Evolutionary conservation across 2,329 filamentous ascomycete genomes (phyloP).

Genomic region (Alternaria triticina): DNA sequence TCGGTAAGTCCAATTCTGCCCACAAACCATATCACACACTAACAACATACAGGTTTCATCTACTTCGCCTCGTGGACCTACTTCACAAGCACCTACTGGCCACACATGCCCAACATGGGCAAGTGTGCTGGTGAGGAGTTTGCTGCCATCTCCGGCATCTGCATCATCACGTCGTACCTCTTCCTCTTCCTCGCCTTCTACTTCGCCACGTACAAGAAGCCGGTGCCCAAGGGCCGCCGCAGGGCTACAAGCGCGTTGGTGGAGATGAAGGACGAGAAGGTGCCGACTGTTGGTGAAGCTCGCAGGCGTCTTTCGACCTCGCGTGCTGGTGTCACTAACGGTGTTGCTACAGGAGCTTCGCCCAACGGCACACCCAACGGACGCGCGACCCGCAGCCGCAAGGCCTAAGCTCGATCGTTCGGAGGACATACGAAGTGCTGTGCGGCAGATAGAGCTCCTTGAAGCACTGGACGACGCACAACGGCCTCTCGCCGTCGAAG

Average conservation of each 20-base stretch:
- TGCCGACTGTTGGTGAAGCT: constrained; percentile 61
- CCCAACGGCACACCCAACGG: constrained; percentile 62
- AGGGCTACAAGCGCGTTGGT: constrained; percentile 85
- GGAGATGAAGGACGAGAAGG: constrained; percentile 78
- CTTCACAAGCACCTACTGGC: constrained; percentile 91
- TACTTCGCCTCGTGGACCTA: constrained; percentile 99
- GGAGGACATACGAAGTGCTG: neutral
- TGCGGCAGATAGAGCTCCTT: neutral
- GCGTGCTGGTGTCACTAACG: constrained; percentile 50
- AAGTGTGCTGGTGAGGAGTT: constrained; percentile 96
- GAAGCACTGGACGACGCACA: neutral
- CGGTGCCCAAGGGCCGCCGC: constrained; percentile 72
- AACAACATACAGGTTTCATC: constrained; percentile 75
- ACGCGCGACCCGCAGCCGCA: constrained; percentile 70
- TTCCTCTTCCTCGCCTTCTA: constrained; percentile 99
- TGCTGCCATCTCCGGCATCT: constrained; percentile 89
- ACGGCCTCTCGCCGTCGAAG: neutral
- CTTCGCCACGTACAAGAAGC: constrained; percentile 92
- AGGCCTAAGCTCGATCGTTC: constrained; percentile 61
- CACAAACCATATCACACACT: constrained; percentile 14
- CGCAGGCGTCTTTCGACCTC: constrained; percentile 57
- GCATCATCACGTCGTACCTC: constrained; percentile 91
- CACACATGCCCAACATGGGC: constrained; percentile 80
- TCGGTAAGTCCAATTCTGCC: constrained; percentile 66
- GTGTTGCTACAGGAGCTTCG: constrained; percentile 49